Conservation (phyloP, 176 grass and related monocot genomes). For the Dendrocalamus sinicus region DNA sequence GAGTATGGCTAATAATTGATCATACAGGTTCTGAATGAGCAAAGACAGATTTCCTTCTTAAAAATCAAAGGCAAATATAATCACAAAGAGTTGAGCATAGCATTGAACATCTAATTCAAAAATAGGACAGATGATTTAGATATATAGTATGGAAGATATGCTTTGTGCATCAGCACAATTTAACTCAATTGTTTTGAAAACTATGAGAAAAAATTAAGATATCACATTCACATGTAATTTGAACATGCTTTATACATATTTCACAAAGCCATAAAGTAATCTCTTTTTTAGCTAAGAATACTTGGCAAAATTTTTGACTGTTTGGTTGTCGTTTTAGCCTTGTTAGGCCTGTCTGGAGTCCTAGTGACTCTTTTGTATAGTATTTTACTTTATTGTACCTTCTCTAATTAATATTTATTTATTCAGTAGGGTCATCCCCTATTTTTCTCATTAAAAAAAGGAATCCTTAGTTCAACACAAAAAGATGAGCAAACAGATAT, state of each 20-base stretch:
- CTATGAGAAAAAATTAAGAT: not conserved
- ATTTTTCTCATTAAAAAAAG: too few relatives aligned
- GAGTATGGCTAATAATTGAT: conserved; percentile 13
- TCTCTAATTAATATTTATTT: too few relatives aligned
- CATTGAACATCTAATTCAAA: not conserved
- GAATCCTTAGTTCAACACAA: not conserved
- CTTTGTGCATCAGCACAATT: not conserved
- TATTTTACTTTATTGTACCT: too few relatives aligned
- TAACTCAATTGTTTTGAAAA: not conserved
- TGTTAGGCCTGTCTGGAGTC: too few relatives aligned
- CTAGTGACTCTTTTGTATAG: too few relatives aligned
- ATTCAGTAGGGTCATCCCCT: too few relatives aligned
- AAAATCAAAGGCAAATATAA: not conserved
- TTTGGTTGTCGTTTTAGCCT: too few relatives aligned
- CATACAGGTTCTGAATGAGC: conserved; percentile 16
- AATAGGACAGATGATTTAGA: not conserved
- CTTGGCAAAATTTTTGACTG: too few relatives aligned
- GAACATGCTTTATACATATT: not conserved
- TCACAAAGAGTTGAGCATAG: conserved; percentile 12
- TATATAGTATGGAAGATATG: not conserved
- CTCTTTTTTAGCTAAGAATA: too few relatives aligned
- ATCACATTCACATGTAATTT: not conserved
- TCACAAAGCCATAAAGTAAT: not conserved
- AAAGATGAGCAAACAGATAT: not conserved
- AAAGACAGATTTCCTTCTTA: not conserved